These are phyloP conservation scores for Trichosporon faecale DNA, from an alignment of 1,284 basidiomycete species.

Conservation along the genomic window DNA sequence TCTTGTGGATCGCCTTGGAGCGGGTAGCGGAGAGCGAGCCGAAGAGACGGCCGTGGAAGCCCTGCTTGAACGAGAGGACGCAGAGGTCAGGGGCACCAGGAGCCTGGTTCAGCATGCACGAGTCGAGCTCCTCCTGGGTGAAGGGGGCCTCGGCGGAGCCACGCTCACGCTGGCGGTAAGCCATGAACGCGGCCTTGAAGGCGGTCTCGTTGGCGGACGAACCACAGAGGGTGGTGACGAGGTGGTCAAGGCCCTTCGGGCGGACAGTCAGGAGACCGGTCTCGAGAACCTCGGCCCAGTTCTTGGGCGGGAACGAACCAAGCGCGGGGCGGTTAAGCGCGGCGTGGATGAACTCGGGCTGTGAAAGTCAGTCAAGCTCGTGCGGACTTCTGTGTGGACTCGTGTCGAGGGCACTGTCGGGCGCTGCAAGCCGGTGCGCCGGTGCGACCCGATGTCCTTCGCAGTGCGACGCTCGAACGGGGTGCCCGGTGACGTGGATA, in stretches of 20 bases:
- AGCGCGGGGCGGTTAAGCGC: constrained; percentile 57
- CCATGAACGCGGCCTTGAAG: constrained; percentile 59
- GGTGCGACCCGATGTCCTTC: neutral
- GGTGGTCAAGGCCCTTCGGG: constrained; percentile 56
- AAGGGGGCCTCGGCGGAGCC: constrained; percentile 32
- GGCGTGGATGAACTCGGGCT: constrained; percentile 26
- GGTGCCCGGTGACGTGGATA: neutral
- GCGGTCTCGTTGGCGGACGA: constrained; percentile 55
- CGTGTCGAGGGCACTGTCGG: too few species aligned
- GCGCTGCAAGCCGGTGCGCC: neutral
- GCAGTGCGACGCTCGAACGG: neutral
- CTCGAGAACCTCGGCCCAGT: constrained; percentile 55
- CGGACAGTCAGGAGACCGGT: constrained; percentile 55
- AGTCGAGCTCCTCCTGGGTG: constrained; percentile 46
- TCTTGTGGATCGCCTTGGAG: constrained; percentile 57
- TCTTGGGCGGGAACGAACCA: constrained; percentile 56
- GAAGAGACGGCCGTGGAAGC: constrained; percentile 56
- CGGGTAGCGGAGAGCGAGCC: constrained; percentile 57
- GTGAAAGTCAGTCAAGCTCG: neutral
- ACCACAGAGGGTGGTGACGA: constrained; percentile 52
- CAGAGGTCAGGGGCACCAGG: constrained; percentile 57
- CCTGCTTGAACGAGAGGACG: constrained; percentile 57
- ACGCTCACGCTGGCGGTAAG: constrained; percentile 42
- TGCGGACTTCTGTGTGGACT: neutral
- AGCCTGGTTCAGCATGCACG: constrained; percentile 57